Evolutionary conservation across 176 grass and related monocot species (phyloP).

Genomic region (Bonia amplexicaulis): DNA sequence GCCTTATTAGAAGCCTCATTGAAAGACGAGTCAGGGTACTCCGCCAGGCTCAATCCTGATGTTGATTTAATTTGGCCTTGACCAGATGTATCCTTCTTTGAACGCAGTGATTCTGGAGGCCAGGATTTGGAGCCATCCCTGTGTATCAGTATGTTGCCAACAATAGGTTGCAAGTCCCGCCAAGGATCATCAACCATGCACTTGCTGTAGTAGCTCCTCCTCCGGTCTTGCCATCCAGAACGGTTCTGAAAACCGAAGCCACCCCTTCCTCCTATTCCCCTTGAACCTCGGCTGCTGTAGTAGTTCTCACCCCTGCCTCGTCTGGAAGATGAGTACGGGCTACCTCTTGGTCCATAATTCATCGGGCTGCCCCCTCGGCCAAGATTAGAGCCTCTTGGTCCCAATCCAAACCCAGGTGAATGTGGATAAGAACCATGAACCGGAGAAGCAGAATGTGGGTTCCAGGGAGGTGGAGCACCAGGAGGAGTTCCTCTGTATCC

Average conservation of each 20-base stretch:
- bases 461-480: constrained; percentile 28
- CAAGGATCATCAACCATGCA: constrained; percentile 53
- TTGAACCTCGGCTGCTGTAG: constrained; percentile 20
- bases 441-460: constrained; percentile 21
- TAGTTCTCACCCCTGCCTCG: constrained; percentile 34
- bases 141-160: constrained; percentile 48
- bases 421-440: constrained; percentile 19
- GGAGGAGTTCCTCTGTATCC: constrained; percentile 36
- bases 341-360: constrained; percentile 30
- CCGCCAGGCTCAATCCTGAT: constrained; percentile 31
- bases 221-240: constrained; percentile 19
- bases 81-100: constrained; percentile 27
- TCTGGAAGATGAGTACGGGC: constrained; percentile 16
- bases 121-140: constrained; percentile 10
- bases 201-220: constrained; percentile 5
- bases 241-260: constrained; percentile 11
- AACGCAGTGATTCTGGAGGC: constrained; percentile 30
- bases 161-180: constrained; percentile 33
- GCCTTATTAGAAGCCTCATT: constrained; percentile 31
- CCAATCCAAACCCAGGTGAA: constrained; percentile 25
- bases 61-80: background rate
- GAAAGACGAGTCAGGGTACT: constrained; percentile 50
- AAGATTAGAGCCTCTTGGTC: background rate
- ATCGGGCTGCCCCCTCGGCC: background rate
- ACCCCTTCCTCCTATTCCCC: constrained; percentile 35